phyloP scores from a whole-genome alignment of 768 basidiomycete genomes.

The Serpula lacrymans region DNA sequence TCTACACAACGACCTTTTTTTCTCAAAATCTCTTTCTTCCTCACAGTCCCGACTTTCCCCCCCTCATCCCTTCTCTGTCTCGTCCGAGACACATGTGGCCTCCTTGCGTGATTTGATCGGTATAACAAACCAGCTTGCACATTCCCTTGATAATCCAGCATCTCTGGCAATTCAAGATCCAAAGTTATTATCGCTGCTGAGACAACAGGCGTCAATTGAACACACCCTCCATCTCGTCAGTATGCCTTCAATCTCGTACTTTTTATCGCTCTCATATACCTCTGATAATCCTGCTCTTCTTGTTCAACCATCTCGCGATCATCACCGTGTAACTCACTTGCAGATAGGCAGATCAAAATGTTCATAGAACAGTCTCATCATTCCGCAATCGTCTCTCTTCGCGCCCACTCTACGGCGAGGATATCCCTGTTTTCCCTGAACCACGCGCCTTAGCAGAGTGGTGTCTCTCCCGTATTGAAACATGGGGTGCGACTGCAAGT shows the following conservation, averaged over 20 bases:
- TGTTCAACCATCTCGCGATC: conserved; percentile 5
- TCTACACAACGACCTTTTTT: no score
- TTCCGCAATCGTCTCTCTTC: conserved; percentile 46
- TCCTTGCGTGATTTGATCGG: no score
- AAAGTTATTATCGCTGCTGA: conserved; percentile 65
- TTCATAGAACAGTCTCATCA: conserved; percentile 44
- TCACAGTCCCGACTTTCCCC: no score
- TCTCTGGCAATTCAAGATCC: conserved; percentile 54
- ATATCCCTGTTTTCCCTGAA: conserved; percentile 57
- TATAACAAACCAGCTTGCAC: conserved; percentile 47
- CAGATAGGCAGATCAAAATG: conserved; percentile 51
- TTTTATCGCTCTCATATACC: no score
- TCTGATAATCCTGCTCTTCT: conserved; percentile 11
- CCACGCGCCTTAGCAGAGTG: conserved; percentile 44
- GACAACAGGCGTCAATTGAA: conserved; percentile 56
- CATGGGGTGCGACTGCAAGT: conserved; percentile 61
- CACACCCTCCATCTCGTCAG: conserved; percentile 53
- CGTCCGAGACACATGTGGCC: no score
- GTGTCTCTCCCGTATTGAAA: conserved; percentile 55
- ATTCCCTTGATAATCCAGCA: conserved; percentile 46
- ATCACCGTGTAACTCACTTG: background rate
- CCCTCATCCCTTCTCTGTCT: no score
- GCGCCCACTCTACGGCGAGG: conserved; percentile 56
- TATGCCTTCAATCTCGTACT: no score
- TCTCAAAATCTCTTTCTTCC: no score